These are phyloP conservation scores for Elaeis oleifera DNA, from an alignment of 202 grass and related monocot genomes.

Conservation along the genomic window DNA sequence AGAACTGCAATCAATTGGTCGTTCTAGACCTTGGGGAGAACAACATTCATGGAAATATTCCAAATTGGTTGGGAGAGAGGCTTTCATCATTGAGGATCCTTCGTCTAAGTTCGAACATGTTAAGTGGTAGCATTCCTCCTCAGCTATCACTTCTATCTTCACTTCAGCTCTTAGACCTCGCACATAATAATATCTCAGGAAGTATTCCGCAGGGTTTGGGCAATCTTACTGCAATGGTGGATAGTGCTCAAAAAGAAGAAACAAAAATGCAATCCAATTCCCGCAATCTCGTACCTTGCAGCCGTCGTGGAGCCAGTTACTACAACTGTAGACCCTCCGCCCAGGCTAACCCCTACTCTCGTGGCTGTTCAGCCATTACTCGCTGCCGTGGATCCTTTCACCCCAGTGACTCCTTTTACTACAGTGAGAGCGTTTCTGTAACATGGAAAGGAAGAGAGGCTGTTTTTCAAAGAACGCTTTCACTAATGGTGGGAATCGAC, in stretches of 20 bases:
- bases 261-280: not conserved
- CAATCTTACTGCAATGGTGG: constrained; percentile 12
- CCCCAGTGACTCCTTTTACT: not conserved
- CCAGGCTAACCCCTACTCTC: no score
- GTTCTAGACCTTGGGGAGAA: no score
- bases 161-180: constrained; percentile 27
- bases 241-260: not conserved
- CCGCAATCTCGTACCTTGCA: no score
- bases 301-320: no score
- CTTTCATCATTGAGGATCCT: no score
- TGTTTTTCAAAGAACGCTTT: not conserved
- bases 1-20: no score
- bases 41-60: no score
- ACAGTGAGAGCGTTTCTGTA: not conserved
- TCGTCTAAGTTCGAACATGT: no score
- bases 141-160: constrained; percentile 14
- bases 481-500: not conserved
- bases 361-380: no score
- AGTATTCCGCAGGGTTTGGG: constrained; percentile 20
- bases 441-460: not conserved
- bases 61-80: no score
- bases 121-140: constrained; percentile 8
- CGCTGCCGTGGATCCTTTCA: no score
- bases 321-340: no score
- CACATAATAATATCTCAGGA: constrained; percentile 24